Percentiles rank a stretch among this genome's conserved stretches.
Conservation (phyloP, 495 filamentous ascomycete genomes). For the Hypoxylon fuscum region DNA sequence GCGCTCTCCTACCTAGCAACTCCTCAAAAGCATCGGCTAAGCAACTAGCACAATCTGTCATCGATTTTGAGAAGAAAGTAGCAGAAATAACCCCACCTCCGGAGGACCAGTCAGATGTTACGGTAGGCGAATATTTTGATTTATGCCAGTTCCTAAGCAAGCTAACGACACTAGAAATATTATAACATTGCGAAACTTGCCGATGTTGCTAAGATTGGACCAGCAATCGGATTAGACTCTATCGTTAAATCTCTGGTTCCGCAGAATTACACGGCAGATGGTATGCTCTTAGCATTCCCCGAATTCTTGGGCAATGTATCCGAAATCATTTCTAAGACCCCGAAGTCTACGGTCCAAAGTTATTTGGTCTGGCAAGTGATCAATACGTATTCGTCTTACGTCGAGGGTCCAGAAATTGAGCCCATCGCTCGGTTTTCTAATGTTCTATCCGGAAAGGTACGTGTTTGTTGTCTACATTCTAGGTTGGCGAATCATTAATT, state of each 20-base stretch:
- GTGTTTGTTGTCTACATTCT: constrained; percentile 1
- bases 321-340: constrained; percentile 44
- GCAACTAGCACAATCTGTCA: constrained; percentile 51
- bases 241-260: constrained; percentile 65
- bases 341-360: constrained; percentile 46
- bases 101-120: constrained; percentile 54
- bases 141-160: background rate
- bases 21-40: constrained; percentile 32
- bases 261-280: constrained; percentile 56
- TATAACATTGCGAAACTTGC: constrained; percentile 49
- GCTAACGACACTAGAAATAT: constrained; percentile 43
- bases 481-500: constrained; percentile 22
- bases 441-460: constrained; percentile 45
- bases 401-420: constrained; percentile 67
- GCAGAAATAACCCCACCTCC: constrained; percentile 66
- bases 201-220: constrained; percentile 61
- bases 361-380: constrained; percentile 49
- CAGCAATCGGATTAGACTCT: constrained; percentile 61
- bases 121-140: constrained; percentile 33
- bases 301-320: constrained; percentile 46
- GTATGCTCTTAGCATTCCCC: constrained; percentile 61
- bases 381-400: constrained; percentile 49
- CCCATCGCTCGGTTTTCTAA: constrained; percentile 68
- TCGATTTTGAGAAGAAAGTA: constrained; percentile 69
- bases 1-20: constrained; percentile 38